Conservation (phyloP, 306 rosid genomes). For the Macrotyloma uniflorum region DNA sequence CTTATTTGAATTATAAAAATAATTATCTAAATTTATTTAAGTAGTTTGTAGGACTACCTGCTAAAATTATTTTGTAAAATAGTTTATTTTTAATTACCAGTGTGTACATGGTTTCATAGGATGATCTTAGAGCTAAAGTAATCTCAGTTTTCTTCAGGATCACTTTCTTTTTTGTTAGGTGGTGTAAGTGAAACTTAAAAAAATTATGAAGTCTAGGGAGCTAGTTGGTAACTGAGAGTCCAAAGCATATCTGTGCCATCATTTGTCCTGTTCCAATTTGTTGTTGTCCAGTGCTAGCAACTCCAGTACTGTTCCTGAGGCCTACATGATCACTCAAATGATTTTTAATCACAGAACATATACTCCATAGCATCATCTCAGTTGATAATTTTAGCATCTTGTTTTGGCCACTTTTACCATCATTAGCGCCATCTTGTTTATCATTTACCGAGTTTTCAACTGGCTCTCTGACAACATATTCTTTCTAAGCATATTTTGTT, state of each 20-base stretch:
- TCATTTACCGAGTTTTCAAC: not conserved
- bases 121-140: not conserved
- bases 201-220: not conserved
- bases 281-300: not conserved
- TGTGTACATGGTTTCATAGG: not conserved
- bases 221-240: not conserved
- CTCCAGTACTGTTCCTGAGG: not conserved
- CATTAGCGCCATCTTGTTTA: not conserved
- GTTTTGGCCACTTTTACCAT: not conserved
- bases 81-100: not conserved
- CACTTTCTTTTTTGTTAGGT: not conserved
- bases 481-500: not conserved
- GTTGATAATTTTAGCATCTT: not conserved
- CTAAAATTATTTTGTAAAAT: not conserved
- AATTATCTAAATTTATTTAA: constrained; percentile 2
- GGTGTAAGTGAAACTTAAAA: not conserved
- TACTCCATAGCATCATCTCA: not conserved
- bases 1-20: constrained; percentile 15
- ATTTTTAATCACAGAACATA: not conserved
- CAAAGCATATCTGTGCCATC: not conserved
- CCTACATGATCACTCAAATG: not conserved
- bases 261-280: not conserved
- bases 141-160: not conserved
- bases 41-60: not conserved
- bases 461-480: not conserved